Percentiles rank a stretch among this genome's conserved stretches.
Conservation (phyloP, 495 filamentous ascomycete species). For the Neurospora sp. region DNA sequence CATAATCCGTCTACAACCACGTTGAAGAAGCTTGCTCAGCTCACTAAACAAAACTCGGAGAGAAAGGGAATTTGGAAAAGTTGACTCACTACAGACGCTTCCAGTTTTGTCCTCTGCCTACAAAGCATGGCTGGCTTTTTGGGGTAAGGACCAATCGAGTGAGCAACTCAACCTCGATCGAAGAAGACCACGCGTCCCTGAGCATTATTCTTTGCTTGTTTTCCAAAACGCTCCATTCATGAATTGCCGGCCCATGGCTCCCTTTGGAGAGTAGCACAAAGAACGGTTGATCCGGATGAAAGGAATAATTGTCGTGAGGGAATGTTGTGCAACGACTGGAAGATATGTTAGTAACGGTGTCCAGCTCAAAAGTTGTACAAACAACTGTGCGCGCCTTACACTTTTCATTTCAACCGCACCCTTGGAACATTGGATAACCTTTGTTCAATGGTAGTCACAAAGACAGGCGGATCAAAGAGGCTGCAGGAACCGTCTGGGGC, state of each 20-base stretch:
- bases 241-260: not conserved
- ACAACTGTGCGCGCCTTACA: not conserved
- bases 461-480: not conserved
- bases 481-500: not conserved
- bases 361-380: not conserved
- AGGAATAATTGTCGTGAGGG: not conserved
- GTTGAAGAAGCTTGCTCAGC: not conserved
- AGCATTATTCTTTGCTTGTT: not conserved
- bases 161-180: not conserved
- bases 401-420: not conserved
- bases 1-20: not conserved
- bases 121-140: not conserved
- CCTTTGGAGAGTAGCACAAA: not conserved
- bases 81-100: not conserved
- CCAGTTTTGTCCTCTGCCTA: not conserved
- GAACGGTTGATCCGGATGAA: not conserved
- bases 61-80: not conserved
- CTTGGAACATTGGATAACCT: not conserved
- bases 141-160: not conserved
- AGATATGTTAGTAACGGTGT: not conserved
- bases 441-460: not conserved
- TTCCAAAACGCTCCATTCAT: not conserved
- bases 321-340: not conserved
- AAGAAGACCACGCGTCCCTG: not conserved
- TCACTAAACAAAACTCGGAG: not conserved